Conservation (phyloP, 805 yeast genomes). For the Zygosaccharomyces gambellarensis region DNA sequence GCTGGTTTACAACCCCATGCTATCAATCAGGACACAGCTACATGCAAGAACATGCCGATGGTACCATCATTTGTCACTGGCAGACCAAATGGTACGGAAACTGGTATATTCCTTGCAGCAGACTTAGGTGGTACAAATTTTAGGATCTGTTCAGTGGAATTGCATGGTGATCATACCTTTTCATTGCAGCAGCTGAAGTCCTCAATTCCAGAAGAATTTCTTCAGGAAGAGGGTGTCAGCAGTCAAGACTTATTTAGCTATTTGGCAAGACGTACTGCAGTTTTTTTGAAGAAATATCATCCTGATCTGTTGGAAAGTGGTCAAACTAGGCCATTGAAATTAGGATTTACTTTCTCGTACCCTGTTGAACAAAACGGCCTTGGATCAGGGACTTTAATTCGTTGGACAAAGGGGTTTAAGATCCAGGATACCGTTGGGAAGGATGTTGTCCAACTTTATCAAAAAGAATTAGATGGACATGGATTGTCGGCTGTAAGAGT, state of each 20-base stretch:
- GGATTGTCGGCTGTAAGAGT: conserved; percentile 58
- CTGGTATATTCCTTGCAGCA: conserved; percentile 80
- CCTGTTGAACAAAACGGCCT: conserved; percentile 85
- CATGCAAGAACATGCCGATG: conserved; percentile 66
- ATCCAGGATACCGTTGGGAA: conserved; percentile 79
- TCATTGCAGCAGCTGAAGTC: conserved; percentile 68
- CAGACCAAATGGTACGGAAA: conserved; percentile 80
- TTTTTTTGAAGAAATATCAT: conserved; percentile 67
- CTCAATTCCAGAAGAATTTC: conserved; percentile 71
- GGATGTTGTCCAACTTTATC: conserved; percentile 74
- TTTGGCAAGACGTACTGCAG: conserved; percentile 64
- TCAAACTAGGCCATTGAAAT: conserved; percentile 43
- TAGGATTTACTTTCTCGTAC: conserved; percentile 93
- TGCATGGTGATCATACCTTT: conserved; percentile 77
- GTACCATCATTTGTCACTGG: conserved; percentile 86
- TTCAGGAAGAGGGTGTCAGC: conserved; percentile 50
- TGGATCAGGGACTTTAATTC: conserved; percentile 70
- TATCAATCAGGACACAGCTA: conserved; percentile 29
- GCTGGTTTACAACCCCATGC: conserved; percentile 43
- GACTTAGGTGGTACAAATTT: conserved; percentile 96
- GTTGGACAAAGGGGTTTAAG: conserved; percentile 97
- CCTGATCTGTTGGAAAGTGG: conserved; percentile 36
- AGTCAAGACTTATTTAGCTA: conserved; percentile 66
- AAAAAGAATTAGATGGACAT: conserved; percentile 56
- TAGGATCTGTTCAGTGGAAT: conserved; percentile 82